Conservation (phyloP, 163 green algal genomes). For the Scenedesmus sp. region DNA sequence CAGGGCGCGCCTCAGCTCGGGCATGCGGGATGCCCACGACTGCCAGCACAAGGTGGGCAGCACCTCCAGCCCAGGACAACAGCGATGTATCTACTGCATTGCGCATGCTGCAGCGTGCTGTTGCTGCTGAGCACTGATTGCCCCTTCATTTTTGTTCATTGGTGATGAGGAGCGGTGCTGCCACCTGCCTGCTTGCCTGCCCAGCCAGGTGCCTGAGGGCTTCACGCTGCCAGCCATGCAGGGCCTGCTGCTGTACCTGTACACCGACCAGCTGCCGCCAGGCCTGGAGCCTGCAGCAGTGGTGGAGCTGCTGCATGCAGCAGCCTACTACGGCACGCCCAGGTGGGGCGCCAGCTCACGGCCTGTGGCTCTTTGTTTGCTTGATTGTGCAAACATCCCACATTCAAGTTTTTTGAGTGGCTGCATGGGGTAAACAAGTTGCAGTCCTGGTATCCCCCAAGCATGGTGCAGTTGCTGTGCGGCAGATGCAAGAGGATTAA, state of each 20-base stretch:
- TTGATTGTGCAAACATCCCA: too few species aligned
- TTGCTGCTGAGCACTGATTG: not conserved
- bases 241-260: slow-evolving; percentile 51
- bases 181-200: not conserved
- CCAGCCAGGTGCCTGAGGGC: slow-evolving; percentile 37
- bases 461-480: too few species aligned
- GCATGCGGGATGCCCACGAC: slow-evolving; percentile 72
- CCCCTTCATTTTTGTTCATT: too few species aligned
- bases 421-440: too few species aligned
- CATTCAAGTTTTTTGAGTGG: too few species aligned
- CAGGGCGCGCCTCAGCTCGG: slow-evolving; percentile 63
- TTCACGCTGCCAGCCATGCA: slow-evolving; percentile 27
- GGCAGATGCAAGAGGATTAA: too few species aligned
- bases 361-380: not conserved
- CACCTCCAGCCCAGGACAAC: not conserved
- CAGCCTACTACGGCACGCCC: slow-evolving; percentile 46
- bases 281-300: slow-evolving; percentile 33
- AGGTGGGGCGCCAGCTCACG: not conserved
- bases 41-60: slow-evolving; percentile 55
- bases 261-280: slow-evolving; percentile 43
- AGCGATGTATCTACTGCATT: slow-evolving; percentile 34
- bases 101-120: slow-evolving; percentile 39
- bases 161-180: not conserved
- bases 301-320: slow-evolving; percentile 45
- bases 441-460: too few species aligned